Percentiles rank a stretch among this genome's conserved stretches.
These are phyloP conservation scores for Trypanosoma platydactyli DNA, from an alignment of 208 protist species.

Conservation along the genomic window DNA sequence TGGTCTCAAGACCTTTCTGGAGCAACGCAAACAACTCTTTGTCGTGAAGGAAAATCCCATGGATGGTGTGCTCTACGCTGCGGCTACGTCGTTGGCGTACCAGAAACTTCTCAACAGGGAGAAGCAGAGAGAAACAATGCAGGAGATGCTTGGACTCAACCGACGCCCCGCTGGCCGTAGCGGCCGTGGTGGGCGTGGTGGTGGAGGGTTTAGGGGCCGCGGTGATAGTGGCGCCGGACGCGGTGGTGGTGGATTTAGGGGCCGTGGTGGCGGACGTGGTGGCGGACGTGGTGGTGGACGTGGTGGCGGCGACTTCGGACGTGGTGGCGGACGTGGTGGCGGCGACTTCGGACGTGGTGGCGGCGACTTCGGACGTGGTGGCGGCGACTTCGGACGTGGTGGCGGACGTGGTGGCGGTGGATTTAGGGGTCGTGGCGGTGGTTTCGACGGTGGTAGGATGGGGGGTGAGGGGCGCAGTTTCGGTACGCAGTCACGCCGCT, in stretches of 20 bases:
- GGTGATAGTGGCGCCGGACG: not conserved
- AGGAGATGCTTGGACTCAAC: constrained; percentile 62
- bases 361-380: too few relatives aligned
- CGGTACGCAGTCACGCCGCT: constrained; percentile 8
- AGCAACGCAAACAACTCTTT: constrained; percentile 79
- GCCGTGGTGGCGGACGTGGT: not conserved
- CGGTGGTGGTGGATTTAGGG: constrained; percentile 5
- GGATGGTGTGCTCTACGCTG: constrained; percentile 63
- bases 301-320: constrained; percentile 12
- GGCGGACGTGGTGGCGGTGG: constrained; percentile 19
- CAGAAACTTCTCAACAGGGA: constrained; percentile 55
- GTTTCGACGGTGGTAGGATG: constrained; percentile 23
- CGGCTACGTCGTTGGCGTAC: constrained; percentile 57
- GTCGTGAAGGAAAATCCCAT: constrained; percentile 44
- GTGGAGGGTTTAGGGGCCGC: constrained; percentile 25
- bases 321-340: constrained; percentile 11
- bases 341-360: constrained; percentile 8
- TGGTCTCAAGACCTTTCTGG: constrained; percentile 67
- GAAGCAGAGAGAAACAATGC: constrained; percentile 71
- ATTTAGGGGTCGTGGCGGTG: constrained; percentile 21
- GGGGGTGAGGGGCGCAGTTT: constrained; percentile 25
- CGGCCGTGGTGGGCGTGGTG: constrained; percentile 19
- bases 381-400: constrained; percentile 17
- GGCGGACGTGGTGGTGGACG: constrained; percentile 8
- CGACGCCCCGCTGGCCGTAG: constrained; percentile 8